Base-by-base conservation (phyloP, 169 alveolate species). In the Cryptosporidium sp. region DNA sequence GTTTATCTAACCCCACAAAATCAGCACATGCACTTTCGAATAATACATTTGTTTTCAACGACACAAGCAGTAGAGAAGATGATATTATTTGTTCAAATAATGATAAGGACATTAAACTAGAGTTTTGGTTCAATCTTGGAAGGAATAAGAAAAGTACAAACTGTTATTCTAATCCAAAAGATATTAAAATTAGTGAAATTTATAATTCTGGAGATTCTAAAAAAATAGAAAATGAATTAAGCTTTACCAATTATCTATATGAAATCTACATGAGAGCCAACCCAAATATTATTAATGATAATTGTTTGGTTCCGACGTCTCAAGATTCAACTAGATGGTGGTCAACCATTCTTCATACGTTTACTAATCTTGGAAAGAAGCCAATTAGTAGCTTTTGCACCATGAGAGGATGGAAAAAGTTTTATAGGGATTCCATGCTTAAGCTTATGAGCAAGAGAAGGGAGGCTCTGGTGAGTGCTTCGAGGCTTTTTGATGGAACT, bases 261-360 rank as follows among this genome's bases (percentile, higher is more conserved):
- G 89, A 80, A 33, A 62, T 80, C 12, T 80, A 80, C 41, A 23
- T 80, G 59, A 61, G 51, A 12, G 89, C 69, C 5, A 80, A 65
- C 21, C 39, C 80, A 10, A 70, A 43, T 5, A 69, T 80, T 35
- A 39, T 80, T 14, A 80, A 80, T 48, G 68, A 80, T 45, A 45
- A 65, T n/a, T 80, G 89, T 41, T 21, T 10, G 2, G 48, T 80
- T 65, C 89, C 89, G 4, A 80, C 75, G 21, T 80, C 89, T 33
- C 74, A 80, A 41, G 89, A 80, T 29, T 80, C 89, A n/a, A 62
- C 80, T 2, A 59, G 26, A 31, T 80, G 89, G 89, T 80, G 89
- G 89, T 65, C 73, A 12, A 65, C 75, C 33, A 62, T 80, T 26
- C 73, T 80, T 26, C 68, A 31, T 16, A 80, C 89, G 29, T 26